Evolutionary conservation across 2,329 filamentous ascomycete genomes (phyloP).

Genomic region (Myriosclerotinia curreyana): DNA sequence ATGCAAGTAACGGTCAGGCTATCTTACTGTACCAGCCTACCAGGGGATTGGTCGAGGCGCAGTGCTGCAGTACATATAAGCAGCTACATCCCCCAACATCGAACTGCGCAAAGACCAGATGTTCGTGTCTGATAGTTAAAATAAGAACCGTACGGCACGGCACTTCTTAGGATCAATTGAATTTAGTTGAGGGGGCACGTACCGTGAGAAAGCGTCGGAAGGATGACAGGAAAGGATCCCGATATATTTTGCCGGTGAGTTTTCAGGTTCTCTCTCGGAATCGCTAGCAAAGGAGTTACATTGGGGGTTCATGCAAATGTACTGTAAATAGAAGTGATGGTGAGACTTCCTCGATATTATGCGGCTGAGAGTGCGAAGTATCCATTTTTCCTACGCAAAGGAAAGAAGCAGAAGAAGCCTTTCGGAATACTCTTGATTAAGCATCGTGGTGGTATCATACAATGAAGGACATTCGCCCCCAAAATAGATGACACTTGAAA

Average conservation of each 20-base stretch:
- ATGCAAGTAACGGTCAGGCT: conserved; percentile 1
- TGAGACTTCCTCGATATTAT: background rate
- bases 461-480: conserved; percentile 3
- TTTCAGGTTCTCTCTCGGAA: background rate
- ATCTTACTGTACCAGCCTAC: background rate
- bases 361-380: background rate
- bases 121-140: conserved; percentile 13
- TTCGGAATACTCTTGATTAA: background rate
- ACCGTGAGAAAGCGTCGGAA: background rate
- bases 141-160: conserved; percentile 2
- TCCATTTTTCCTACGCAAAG: background rate
- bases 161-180: background rate
- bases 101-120: conserved; percentile 16
- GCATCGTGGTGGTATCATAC: background rate
- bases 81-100: conserved; percentile 1
- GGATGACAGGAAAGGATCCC: background rate
- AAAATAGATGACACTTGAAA: conserved; percentile 16
- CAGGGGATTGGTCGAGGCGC: conserved; percentile 4
- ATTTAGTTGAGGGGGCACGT: background rate
- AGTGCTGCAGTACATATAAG: conserved; percentile 1
- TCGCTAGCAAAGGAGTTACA: background rate
- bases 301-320: background rate
- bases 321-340: background rate
- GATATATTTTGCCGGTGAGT: background rate
- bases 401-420: background rate